Evolutionary conservation across 2,329 filamentous ascomycete genomes (phyloP), one percentile per base, ranked within the genome.

Genomic region (Diaporthe vaccinii): DNA sequence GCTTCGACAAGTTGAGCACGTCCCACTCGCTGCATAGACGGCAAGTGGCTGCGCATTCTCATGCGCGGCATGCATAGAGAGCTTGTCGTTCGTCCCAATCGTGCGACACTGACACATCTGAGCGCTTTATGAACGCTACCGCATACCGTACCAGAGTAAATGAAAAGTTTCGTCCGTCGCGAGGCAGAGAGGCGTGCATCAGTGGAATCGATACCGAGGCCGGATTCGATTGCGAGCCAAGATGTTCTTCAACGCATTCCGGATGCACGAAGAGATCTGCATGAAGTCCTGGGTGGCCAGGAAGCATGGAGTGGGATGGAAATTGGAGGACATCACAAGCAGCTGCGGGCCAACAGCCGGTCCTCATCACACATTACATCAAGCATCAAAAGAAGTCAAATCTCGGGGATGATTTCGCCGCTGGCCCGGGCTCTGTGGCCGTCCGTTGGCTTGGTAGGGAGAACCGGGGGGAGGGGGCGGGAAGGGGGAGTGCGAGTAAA

Each of bases 271-370:
- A 15, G 53, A 49, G 49, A 73, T 55, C 70, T 73, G 36, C 61
- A 41, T 28, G 44, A 46, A 49, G 44, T 17, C 51, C 53, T 20
- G 34, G 15, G 20, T 28, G 31, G 28, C 25, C 61, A 65, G 25
- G 17, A 65, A 49, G 55, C 61, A 62, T 58, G 28, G 61, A 34
- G 61, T 39, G 59, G 51, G 22, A 75, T 73, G 67, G 57, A 75
- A 75, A 62, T 72, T 75, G 58, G 71, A 75, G 73, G 73, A 72
- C 57, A 57, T 65, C 67, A 55, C 58, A 67, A 41, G 73, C 58
- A 67, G 39, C 57, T 49, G 57, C 22, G 67, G 73, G 39, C 58
- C 44, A 67, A 44, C 68, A 44, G 61, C 49, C 57, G 49, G 46
- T 69, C 65, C 65, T 39, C 65, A 68, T 68, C 65, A 68, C 65